Evolutionary conservation across 1,284 basidiomycete genomes (phyloP).

Genomic region (Pseudozyma flocculosa): DNA sequence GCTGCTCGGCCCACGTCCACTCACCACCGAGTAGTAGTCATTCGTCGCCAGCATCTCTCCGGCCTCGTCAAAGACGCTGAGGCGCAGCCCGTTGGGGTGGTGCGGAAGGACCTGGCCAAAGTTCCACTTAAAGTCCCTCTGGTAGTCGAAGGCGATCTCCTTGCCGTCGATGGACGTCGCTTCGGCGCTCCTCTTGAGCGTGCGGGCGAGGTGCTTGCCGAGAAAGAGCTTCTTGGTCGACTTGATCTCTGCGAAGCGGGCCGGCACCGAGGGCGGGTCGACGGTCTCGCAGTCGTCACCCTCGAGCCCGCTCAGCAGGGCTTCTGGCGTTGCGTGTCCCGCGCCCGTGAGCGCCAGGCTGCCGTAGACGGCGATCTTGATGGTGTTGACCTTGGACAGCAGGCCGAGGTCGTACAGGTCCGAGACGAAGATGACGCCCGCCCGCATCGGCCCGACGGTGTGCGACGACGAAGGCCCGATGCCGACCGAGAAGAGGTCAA

Average conservation of each 20-base stretch:
- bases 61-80: conserved; percentile 76
- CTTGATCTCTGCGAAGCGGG: conserved; percentile 72
- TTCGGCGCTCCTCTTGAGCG: conserved; percentile 4
- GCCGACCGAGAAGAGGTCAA: conserved; percentile 88
- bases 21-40: conserved; percentile 71
- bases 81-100: conserved; percentile 73
- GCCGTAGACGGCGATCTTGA: conserved; percentile 81
- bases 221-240: conserved; percentile 69
- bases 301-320: conserved; percentile 85
- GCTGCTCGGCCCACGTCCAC: too few relatives aligned
- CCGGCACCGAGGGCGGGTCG: conserved; percentile 70
- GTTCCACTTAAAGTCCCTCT: conserved; percentile 86
- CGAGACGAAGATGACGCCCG: conserved; percentile 73
- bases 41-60: conserved; percentile 90
- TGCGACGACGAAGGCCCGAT: conserved; percentile 63
- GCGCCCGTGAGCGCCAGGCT: conserved; percentile 68
- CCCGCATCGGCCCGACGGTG: conserved; percentile 82
- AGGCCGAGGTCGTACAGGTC: conserved; percentile 73
- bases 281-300: conserved; percentile 71
- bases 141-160: conserved; percentile 75
- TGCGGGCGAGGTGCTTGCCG: conserved; percentile 60
- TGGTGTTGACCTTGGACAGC: conserved; percentile 70
- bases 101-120: conserved; percentile 66
- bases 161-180: conserved; percentile 10
- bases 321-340: conserved; percentile 92